Evolutionary conservation across 495 filamentous ascomycete species (phyloP).

Genomic region (Halenospora varia): DNA sequence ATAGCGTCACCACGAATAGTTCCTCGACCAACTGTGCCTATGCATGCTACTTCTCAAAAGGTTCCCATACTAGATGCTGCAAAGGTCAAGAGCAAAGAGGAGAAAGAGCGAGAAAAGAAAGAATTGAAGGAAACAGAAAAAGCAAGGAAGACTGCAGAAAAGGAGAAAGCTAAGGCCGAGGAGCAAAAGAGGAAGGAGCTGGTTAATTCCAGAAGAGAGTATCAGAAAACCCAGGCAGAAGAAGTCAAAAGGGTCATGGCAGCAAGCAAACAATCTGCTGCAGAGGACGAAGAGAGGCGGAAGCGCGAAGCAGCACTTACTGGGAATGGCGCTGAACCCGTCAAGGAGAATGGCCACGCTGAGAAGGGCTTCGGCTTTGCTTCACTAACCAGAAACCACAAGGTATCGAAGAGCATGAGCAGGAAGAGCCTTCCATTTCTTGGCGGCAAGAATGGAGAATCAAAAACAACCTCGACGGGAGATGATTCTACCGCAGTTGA

Average conservation of each 20-base stretch:
- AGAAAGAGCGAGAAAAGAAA: constrained; percentile 50
- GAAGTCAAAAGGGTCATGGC: constrained; percentile 56
- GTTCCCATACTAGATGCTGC: constrained; percentile 28
- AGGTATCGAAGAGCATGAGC: constrained; percentile 59
- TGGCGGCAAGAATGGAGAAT: constrained; percentile 35
- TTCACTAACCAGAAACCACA: constrained; percentile 15
- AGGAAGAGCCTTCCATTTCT: constrained; percentile 32
- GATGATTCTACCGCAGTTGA: constrained; percentile 20
- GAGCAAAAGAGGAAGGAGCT: constrained; percentile 63
- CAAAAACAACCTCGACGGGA: constrained; percentile 20
- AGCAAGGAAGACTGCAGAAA: constrained; percentile 61
- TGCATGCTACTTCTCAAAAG: neutral
- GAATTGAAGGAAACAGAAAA: constrained; percentile 56
- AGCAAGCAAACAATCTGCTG: constrained; percentile 47
- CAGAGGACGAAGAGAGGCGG: constrained; percentile 43
- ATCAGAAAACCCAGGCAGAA: constrained; percentile 51
- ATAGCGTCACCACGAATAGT: constrained; percentile 18
- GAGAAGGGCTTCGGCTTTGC: constrained; percentile 7
- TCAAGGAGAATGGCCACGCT: constrained; percentile 17
- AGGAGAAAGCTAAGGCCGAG: constrained; percentile 59
- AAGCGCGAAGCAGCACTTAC: constrained; percentile 28
- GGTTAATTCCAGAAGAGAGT: constrained; percentile 47
- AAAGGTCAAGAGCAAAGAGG: constrained; percentile 46
- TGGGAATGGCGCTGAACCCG: neutral
- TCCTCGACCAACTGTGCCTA: constrained; percentile 12